Conservation (phyloP, 352 stramenopile species). For the Phytophthora rubi region DNA sequence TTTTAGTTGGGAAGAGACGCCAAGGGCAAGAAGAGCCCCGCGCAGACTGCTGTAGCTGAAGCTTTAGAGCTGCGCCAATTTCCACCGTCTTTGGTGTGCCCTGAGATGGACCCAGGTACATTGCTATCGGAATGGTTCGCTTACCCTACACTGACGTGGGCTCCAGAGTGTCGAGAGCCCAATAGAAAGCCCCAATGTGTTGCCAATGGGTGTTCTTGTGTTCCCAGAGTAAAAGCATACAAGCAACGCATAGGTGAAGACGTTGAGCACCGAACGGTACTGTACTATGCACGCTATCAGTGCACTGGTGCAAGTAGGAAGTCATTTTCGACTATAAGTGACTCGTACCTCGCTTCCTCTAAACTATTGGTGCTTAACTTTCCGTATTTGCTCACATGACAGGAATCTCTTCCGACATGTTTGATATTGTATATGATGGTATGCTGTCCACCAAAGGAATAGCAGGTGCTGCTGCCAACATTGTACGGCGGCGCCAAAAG, state of each 20-base stretch:
- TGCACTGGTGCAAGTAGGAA: not conserved
- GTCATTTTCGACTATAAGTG: conserved; percentile 3
- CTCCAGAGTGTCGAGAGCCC: not conserved
- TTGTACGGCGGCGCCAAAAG: conserved; percentile 12
- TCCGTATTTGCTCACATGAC: conserved; percentile 11
- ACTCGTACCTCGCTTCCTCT: not conserved
- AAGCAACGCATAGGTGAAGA: not conserved
- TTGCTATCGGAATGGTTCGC: conserved; percentile 8
- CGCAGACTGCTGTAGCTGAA: conserved; percentile 2
- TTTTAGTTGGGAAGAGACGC: not conserved
- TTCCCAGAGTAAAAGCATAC: conserved; percentile 3
- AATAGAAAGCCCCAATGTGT: conserved; percentile 5
- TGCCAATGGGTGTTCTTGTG: not conserved
- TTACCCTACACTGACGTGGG: conserved; percentile 7
- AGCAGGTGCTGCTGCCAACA: conserved; percentile 1
- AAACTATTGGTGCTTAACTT: conserved; percentile 9
- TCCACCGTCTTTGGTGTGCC: not conserved
- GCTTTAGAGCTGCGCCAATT: not conserved
- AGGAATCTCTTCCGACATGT: conserved; percentile 8
- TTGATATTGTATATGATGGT: conserved; percentile 13
- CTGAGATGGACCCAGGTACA: not conserved
- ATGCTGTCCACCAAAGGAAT: conserved; percentile 10
- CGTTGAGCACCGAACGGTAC: conserved; percentile 7
- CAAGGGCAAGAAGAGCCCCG: conserved; percentile 6
- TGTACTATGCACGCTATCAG: conserved; percentile 12